These are phyloP conservation scores for Solanum dulcamara DNA, from an alignment of 257 asterid genomes.

Conservation along the genomic window DNA sequence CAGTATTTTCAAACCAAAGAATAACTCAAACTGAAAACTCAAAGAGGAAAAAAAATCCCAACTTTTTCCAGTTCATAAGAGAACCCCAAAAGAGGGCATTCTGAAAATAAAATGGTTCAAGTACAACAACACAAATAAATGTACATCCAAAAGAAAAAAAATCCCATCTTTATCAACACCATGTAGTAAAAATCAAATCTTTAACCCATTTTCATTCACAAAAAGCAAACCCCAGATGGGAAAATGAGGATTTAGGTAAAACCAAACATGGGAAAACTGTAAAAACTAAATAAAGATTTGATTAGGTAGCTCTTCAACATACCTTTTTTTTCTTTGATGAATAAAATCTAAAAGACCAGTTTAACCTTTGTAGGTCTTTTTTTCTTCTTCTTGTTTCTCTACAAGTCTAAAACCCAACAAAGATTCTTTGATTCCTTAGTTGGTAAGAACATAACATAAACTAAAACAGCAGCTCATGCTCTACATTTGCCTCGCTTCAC, in stretches of 20 bases:
- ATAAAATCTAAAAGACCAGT: background rate
- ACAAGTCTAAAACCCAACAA: constrained; percentile 8
- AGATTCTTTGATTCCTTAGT: constrained; percentile 28
- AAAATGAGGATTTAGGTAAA: constrained; percentile 1
- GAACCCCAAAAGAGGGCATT: background rate
- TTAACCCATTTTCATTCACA: background rate
- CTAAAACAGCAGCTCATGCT: constrained; percentile 2
- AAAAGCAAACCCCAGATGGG: constrained; percentile 8
- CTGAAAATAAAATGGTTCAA: background rate
- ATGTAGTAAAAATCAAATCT: constrained; percentile 9
- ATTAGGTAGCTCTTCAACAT: background rate
- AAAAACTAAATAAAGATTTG: background rate
- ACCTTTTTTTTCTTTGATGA: background rate
- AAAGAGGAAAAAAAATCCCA: background rate
- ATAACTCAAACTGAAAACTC: background rate
- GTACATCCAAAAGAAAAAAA: background rate
- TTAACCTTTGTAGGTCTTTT: background rate
- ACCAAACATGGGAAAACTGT: background rate
- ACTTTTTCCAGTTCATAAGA: background rate
- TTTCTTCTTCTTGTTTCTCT: background rate
- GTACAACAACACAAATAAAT: background rate
- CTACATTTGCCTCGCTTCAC: constrained; percentile 12
- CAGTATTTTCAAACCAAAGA: background rate
- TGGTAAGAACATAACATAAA: constrained; percentile 14
- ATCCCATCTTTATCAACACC: background rate